Evolutionary conservation across 495 filamentous ascomycete genomes (phyloP).

Genomic region (Hypoxylon intermedium): DNA sequence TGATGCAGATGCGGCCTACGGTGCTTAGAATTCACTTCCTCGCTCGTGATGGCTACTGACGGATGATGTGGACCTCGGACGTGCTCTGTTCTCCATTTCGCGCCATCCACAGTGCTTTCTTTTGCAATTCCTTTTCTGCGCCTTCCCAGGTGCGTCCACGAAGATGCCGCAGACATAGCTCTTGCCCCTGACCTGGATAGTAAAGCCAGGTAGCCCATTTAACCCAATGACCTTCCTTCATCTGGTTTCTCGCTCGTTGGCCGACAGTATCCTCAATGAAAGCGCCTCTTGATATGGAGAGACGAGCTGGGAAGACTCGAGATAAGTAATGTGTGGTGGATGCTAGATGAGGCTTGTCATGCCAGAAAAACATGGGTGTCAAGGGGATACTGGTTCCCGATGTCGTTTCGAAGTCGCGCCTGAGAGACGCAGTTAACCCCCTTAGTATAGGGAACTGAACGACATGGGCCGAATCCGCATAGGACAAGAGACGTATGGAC

Average conservation of each 20-base stretch:
- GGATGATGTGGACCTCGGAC: too few relatives aligned
- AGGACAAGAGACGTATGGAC: constrained; percentile 52
- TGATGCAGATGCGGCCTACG: too few relatives aligned
- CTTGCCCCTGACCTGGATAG: constrained; percentile 51
- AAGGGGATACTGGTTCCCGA: constrained; percentile 44
- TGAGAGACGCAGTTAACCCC: constrained; percentile 47
- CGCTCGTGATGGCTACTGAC: too few relatives aligned
- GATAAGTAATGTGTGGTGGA: constrained; percentile 52
- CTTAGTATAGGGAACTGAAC: constrained; percentile 45
- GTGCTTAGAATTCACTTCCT: not conserved
- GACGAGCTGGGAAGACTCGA: constrained; percentile 50
- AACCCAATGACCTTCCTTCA: constrained; percentile 54
- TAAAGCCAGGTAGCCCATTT: constrained; percentile 60
- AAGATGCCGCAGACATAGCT: constrained; percentile 50
- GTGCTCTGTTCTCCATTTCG: constrained; percentile 2
- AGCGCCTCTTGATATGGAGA: constrained; percentile 49
- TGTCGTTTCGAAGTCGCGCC: constrained; percentile 42
- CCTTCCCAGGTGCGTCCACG: constrained; percentile 55
- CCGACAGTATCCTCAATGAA: constrained; percentile 58
- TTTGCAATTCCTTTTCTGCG: constrained; percentile 37
- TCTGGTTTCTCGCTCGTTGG: constrained; percentile 54
- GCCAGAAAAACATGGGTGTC: constrained; percentile 59
- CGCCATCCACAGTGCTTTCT: constrained; percentile 28
- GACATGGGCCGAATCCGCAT: constrained; percentile 52
- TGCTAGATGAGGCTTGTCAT: constrained; percentile 57